Base-by-base conservation (phyloP, 257 asterid genomes). In the Nicotiana obtusifolia region DNA sequence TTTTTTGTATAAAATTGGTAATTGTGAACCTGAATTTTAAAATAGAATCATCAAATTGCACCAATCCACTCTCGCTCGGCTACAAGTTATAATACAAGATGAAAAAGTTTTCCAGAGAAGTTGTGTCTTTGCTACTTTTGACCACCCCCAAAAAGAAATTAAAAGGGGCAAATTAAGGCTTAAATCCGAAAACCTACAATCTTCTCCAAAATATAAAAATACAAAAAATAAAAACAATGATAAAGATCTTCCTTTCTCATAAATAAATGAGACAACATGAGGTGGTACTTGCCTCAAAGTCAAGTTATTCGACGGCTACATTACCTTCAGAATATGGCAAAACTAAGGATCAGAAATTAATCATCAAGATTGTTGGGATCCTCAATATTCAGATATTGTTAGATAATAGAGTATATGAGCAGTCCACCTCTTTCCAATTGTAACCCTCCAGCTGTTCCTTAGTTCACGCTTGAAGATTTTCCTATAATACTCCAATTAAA, bases 241-340 rank as follows among this genome's bases (percentile, higher is more conserved):
- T 49, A 49, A 75, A 75, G 41, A 75, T 75, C 44, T 75, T 75
- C 17, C 16, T 22, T 20, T 26, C 66, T 60, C 16, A 60, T 20
- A 60, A 20, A 60, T 60, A 60, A 60, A 60, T 10, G 31, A 20
- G 66, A 28, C 16, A 60, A 60, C 33, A 15, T 49, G 60, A 71
- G 60, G 78, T 44, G 78, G 24, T 7, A 75, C 62, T 75, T 75
- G 62, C 22, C 80, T 75, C 37, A 49, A 47, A 75, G 6, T 75
- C 19, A 49, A 75, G 80, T 75, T 15, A 49, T 75, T 33, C 80
- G 26, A 75, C 37, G 80, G 80, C 62, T 47, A 75, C 62, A 75
- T 75, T 75, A 75, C 80, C 62, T 75, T 75, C 80, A 49, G 62
- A 14, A 75, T 16, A 75, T 75, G 62, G 80, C 80, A 75, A 49